These are phyloP conservation scores for Xylaria multiplex DNA, from an alignment of 2,329 filamentous ascomycete genomes.

Conservation along the genomic window DNA sequence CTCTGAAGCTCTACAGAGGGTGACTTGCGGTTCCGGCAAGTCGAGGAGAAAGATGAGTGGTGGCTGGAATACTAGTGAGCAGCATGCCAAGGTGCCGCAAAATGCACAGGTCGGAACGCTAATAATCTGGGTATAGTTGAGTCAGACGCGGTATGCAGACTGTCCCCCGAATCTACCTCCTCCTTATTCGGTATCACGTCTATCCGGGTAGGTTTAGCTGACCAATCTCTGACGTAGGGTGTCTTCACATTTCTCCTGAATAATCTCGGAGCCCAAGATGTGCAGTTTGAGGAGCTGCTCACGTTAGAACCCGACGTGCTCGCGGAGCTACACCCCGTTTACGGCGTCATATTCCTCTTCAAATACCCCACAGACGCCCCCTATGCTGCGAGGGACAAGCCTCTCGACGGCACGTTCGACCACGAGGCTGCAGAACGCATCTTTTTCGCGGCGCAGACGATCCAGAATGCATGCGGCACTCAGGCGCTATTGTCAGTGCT, in stretches of 20 bases:
- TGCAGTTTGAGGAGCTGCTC: constrained; percentile 97
- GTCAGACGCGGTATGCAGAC: constrained; percentile 81
- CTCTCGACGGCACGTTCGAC: constrained; percentile 86
- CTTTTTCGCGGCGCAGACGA: constrained; percentile 97
- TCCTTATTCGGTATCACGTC: neutral
- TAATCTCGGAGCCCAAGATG: constrained; percentile 86
- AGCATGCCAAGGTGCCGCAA: constrained; percentile 22
- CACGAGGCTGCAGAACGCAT: constrained; percentile 76
- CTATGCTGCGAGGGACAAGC: constrained; percentile 68
- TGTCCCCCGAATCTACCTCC: constrained; percentile 3
- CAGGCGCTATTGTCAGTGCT: constrained; percentile 93
- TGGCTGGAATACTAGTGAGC: constrained; percentile 89
- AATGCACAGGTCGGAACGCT: constrained; percentile 33
- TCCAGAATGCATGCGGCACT: constrained; percentile 98
- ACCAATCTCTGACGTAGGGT: constrained; percentile 65
- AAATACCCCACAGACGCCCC: constrained; percentile 83
- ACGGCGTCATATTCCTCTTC: constrained; percentile 99
- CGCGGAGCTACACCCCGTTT: constrained; percentile 77
- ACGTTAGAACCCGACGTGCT: constrained; percentile 83
- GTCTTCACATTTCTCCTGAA: constrained; percentile 98
- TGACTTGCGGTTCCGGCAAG: constrained; percentile 38
- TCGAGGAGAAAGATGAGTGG: constrained; percentile 67
- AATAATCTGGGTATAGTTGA: constrained; percentile 67
- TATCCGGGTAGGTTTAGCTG: constrained; percentile 40
- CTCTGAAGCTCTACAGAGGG: constrained; percentile 15